phyloP scores from a whole-genome alignment of 225 moss, liverwort and hornwort genomes.

The Pleurozium schreberi region DNA sequence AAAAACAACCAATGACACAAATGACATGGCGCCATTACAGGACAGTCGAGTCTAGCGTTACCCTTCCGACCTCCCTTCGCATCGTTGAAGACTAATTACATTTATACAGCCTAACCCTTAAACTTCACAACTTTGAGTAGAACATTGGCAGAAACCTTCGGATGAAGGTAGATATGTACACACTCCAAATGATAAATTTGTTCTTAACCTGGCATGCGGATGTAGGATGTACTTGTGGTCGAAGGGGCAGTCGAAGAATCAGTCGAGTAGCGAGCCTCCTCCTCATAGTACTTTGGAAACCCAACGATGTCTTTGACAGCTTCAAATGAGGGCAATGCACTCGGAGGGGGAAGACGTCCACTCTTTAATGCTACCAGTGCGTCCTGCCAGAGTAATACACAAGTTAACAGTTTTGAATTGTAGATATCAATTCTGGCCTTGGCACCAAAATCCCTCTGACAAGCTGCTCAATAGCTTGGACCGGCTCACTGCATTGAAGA shows the following conservation, averaged over 20 bases:
- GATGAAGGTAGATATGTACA: neutral
- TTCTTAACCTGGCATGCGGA: constrained; percentile 24
- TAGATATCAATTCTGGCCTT: neutral
- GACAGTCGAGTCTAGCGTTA: neutral
- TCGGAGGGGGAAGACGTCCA: constrained; percentile 75
- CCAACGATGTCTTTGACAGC: constrained; percentile 69
- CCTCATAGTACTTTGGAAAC: constrained; percentile 60
- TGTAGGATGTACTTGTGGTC: neutral
- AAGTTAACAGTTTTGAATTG: neutral
- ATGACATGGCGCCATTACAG: neutral
- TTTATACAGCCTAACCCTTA: neutral
- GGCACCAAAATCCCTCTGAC: neutral
- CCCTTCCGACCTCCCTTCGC: neutral
- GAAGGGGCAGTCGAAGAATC: neutral
- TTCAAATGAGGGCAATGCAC: constrained; percentile 61
- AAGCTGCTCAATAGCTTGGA: neutral
- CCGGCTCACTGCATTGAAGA: neutral
- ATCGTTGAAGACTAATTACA: neutral
- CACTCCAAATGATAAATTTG: neutral
- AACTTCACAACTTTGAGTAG: neutral
- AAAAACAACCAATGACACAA: neutral
- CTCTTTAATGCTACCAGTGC: constrained; percentile 70
- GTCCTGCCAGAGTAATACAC: constrained; percentile 40
- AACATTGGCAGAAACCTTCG: neutral
- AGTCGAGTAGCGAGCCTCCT: constrained; percentile 61